Evolutionary conservation across 2,329 filamentous ascomycete genomes (phyloP), one percentile per base, ranked within the genome.

Genomic region (Aspergillus vadensis): DNA sequence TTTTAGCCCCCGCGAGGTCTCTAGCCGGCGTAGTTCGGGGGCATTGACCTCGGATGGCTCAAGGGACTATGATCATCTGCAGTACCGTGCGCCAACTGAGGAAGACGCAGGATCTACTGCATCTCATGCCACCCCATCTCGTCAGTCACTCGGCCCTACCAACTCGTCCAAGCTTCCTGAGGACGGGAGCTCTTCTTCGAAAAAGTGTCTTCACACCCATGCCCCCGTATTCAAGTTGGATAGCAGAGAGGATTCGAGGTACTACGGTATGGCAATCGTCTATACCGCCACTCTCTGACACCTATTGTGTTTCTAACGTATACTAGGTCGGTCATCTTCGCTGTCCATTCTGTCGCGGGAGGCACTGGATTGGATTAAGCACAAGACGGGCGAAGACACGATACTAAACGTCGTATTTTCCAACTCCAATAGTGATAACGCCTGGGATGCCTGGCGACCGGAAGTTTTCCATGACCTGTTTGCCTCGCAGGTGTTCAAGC

Each of bases 261-360:
- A 96, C 74, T 95, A 96, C 67, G 67, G 65, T 72, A 63, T 30
- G 67, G 49, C 43, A 39, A 44, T 53, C 10, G 10, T 55, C n/a
- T 21, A 14, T 3, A n/a, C 8, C 30, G 14, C 21, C 30, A 14
- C 8, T 32, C 3, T 17, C 19, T 12, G 17, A 21, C 23, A 44
- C 30, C 12, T 15, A 6, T 12, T 15, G 14, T 23, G 27, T n/a
- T 56, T 15, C 41, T 55, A 49, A 59, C 36, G 21, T 27, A 5
- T 7, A 30, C 8, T 43, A 93, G 91, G 93, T 30, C 96, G 91
- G 1, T 96, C 92, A 0, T 97, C 93, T 4, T 92, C 92, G 12
- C 95, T 97, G 76, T 97, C 93, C 60, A 97, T 98, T 67, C 94
- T 98, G 79, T 97, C 93, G 0, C 92, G 92, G 39, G 95, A 96